Base-by-base conservation (phyloP, 176 grass and related monocot genomes). In the Cocos nucifera region DNA sequence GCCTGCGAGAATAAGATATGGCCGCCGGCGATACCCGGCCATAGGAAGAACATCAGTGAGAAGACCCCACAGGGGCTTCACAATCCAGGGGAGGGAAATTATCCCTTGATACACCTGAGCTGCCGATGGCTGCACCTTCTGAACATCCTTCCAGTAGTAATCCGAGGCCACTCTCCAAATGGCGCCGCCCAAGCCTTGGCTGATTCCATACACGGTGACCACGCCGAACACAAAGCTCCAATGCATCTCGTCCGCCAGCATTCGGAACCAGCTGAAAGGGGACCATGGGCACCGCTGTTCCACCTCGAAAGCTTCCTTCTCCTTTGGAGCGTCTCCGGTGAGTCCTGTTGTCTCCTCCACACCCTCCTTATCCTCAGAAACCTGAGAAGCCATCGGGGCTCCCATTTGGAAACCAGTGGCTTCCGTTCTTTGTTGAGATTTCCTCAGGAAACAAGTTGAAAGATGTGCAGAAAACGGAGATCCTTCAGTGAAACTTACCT, bases 81-180 rank as follows among this genome's bases (percentile, higher is more conserved):
- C 50, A 56, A 95, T 84, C 91, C 91, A 95, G 1, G 91, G 91
- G 74, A 95, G 84, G 5, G 59, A 84, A 1, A 70, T 79, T 63
- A 95, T 56, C 21, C 91, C 86, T 48, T 95, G 86, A 75, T 95
- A 95, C 35, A 90, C 83, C 91, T 95, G 91, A 52, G 91, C 86
- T 14, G 76, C 89, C 15, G 84, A 85, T 15, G 89, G 89, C 69
- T 86, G 89, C 52, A 89, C 85, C 75, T 62, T 66, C 76, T 95
- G 90, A 66, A 95, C 86, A 69, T 95, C 91, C 63, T 95, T 95
- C 86, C 91, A 90, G 80, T 95, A 95, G 76, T 87, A 95, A 67
- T 90, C 83, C 5, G 91, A 77, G 4, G 82, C 86, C n/a, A 95
- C 91, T 58, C 86, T 71, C 19, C 15, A 21, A 56, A 95, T 74